Evolutionary conservation across 352 stramenopile species (phyloP).

Genomic region (Paralagenidium karlingii): DNA sequence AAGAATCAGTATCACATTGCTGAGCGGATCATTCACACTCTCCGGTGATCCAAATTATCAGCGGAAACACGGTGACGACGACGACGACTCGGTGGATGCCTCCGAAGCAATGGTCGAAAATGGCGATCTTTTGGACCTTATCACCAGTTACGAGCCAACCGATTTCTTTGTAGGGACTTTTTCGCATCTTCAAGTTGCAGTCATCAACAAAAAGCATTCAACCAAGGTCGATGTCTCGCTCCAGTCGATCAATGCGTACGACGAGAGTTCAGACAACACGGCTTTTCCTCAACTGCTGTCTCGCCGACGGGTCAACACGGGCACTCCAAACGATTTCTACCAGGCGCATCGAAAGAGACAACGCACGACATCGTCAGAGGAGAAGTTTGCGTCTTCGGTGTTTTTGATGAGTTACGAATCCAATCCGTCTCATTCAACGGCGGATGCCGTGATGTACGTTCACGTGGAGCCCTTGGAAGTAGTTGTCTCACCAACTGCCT

Average conservation of each 20-base stretch:
- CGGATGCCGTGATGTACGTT: slow-evolving; percentile 64
- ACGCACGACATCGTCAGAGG: slow-evolving; percentile 12
- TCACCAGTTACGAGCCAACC: slow-evolving; percentile 57
- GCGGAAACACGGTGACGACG: too few species aligned
- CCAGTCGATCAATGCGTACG: slow-evolving; percentile 75
- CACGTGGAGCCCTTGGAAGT: slow-evolving; percentile 82
- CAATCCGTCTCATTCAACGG: slow-evolving; percentile 40
- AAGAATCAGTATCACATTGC: slow-evolving; percentile 54
- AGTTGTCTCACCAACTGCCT: slow-evolving; percentile 71
- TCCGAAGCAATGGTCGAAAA: too few species aligned
- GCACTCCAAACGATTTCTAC: slow-evolving; percentile 4
- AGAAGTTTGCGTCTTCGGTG: slow-evolving; percentile 53
- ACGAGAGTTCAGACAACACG: slow-evolving; percentile 77
- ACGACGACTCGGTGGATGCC: too few species aligned
- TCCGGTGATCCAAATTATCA: slow-evolving; percentile 66
- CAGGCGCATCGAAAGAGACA: too few species aligned
- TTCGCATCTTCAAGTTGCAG: slow-evolving; percentile 60
- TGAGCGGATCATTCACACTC: slow-evolving; percentile 62
- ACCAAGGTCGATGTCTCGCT: slow-evolving; percentile 77
- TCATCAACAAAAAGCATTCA: slow-evolving; percentile 46
- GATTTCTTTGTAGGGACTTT: slow-evolving; percentile 74
- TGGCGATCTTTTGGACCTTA: too few species aligned
- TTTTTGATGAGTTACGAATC: slow-evolving; percentile 82
- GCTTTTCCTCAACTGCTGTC: slow-evolving; percentile 70
- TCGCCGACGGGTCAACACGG: slow-evolving; percentile 28